Conservation (phyloP, 495 filamentous ascomycete genomes). For the Penicillium goetzii region DNA sequence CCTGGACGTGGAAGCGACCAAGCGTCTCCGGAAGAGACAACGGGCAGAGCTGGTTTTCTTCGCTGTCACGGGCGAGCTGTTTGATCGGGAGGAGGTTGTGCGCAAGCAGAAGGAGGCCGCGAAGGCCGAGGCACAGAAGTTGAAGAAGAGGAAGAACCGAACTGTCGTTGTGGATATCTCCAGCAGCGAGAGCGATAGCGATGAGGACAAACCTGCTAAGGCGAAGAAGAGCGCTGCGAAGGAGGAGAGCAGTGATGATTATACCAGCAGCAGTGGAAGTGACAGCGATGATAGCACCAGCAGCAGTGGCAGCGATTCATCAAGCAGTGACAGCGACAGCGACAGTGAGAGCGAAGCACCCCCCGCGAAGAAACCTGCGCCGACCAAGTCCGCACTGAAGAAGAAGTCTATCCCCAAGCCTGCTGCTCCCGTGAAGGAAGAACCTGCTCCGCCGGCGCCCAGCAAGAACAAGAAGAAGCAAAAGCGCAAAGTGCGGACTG, state of each 20-base stretch:
- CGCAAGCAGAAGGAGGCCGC: constrained; percentile 28
- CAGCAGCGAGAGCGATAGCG: constrained; percentile 48
- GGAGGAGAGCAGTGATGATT: constrained; percentile 35
- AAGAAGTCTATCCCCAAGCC: constrained; percentile 16
- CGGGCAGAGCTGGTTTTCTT: constrained; percentile 53
- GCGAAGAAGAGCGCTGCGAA: not conserved
- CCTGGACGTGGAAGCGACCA: constrained; percentile 44
- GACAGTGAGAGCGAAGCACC: constrained; percentile 26
- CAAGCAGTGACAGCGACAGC: constrained; percentile 21
- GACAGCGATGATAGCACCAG: constrained; percentile 27
- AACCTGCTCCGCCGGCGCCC: constrained; percentile 9
- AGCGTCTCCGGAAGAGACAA: constrained; percentile 46
- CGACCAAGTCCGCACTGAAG: constrained; percentile 10
- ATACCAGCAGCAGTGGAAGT: constrained; percentile 15
- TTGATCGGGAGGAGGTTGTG: constrained; percentile 25
- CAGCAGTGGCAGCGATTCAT: constrained; percentile 30
- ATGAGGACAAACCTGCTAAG: constrained; percentile 18
- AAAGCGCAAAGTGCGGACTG: constrained; percentile 34
- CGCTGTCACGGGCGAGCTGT: constrained; percentile 42
- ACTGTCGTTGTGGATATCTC: constrained; percentile 51
- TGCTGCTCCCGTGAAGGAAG: constrained; percentile 14
- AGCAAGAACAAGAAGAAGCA: constrained; percentile 35
- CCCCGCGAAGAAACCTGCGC: constrained; percentile 26
- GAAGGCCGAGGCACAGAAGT: constrained; percentile 34
- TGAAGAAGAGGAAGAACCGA: constrained; percentile 62